These are phyloP conservation scores for Pseudocercospora fuligena DNA, from an alignment of 2,329 filamentous ascomycete species.

Conservation along the genomic window DNA sequence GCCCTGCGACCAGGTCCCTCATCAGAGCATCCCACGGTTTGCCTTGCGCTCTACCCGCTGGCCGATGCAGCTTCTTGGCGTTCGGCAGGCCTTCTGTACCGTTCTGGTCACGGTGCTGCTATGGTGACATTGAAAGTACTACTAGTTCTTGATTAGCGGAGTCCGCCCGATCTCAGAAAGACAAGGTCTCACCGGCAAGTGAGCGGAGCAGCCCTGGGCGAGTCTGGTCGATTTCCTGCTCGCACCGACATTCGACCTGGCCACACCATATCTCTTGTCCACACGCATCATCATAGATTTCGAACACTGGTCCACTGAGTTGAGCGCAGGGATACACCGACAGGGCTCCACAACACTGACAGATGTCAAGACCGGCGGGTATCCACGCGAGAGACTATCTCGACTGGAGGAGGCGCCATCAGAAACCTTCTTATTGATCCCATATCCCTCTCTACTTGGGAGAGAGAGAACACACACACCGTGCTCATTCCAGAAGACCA, in stretches of 20 bases:
- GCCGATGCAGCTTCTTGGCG: conserved; percentile 5
- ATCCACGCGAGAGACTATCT: conserved; percentile 20
- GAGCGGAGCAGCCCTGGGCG: conserved; percentile 1
- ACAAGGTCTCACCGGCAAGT: conserved; percentile 7
- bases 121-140: neutral
- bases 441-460: conserved; percentile 16
- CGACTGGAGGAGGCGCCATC: conserved; percentile 4
- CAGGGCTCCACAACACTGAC: conserved; percentile 21
- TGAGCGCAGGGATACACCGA: conserved; percentile 11
- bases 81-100: neutral
- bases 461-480: neutral
- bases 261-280: conserved; percentile 6
- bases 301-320: conserved; percentile 15
- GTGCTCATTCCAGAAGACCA: neutral
- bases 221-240: neutral
- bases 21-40: conserved; percentile 6
- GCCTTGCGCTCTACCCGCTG: conserved; percentile 10
- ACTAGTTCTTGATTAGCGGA: neutral
- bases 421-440: conserved; percentile 22
- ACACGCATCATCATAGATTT: conserved; percentile 16
- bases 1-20: conserved; percentile 20
- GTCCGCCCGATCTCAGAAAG: conserved; percentile 4
- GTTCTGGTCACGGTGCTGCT: conserved; percentile 1
- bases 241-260: conserved; percentile 6
- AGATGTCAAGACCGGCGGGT: conserved; percentile 20